Conservation (phyloP, 768 basidiomycete species). For the Pleurotus salmoneostramineus region DNA sequence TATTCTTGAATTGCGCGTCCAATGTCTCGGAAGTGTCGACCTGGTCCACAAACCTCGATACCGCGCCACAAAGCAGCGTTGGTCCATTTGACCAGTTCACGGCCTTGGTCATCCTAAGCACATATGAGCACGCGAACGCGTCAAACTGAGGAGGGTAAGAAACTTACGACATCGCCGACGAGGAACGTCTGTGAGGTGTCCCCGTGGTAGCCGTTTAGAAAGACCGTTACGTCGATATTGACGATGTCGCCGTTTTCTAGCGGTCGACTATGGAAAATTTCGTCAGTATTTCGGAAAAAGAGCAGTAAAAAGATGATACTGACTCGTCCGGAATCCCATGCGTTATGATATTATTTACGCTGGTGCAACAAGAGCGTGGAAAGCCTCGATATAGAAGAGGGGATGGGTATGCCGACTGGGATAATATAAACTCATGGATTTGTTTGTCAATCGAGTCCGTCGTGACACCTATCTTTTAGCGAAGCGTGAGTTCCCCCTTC, state of each 20-base stretch:
- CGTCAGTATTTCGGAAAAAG: background rate
- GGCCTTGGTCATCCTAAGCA: slow-evolving; percentile 63
- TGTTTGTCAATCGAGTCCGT: slow-evolving; percentile 71
- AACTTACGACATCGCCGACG: slow-evolving; percentile 70
- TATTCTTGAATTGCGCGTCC: slow-evolving; percentile 57
- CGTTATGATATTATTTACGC: slow-evolving; percentile 81
- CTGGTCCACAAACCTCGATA: slow-evolving; percentile 74
- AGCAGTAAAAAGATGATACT: slow-evolving; percentile 14
- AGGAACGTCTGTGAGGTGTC: slow-evolving; percentile 85
- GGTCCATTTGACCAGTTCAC: slow-evolving; percentile 60
- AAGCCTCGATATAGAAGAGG: slow-evolving; percentile 75
- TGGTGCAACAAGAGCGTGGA: slow-evolving; percentile 77
- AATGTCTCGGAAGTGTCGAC: slow-evolving; percentile 62
- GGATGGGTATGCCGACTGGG: slow-evolving; percentile 78
- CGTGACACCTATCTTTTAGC: slow-evolving; percentile 57
- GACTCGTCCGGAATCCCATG: slow-evolving; percentile 94
- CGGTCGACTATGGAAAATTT: slow-evolving; percentile 50
- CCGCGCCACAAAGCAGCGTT: slow-evolving; percentile 63
- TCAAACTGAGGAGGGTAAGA: background rate
- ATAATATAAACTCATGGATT: slow-evolving; percentile 69
- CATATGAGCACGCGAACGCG: background rate
- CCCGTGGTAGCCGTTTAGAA: slow-evolving; percentile 81
- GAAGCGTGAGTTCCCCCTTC: background rate
- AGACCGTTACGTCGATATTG: slow-evolving; percentile 87
- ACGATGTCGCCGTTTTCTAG: slow-evolving; percentile 83